Evolutionary conservation across 106 monocot genomes (phyloP), one percentile per base, ranked within the genome.

Genomic region (Platanthera guangdongensis): DNA sequence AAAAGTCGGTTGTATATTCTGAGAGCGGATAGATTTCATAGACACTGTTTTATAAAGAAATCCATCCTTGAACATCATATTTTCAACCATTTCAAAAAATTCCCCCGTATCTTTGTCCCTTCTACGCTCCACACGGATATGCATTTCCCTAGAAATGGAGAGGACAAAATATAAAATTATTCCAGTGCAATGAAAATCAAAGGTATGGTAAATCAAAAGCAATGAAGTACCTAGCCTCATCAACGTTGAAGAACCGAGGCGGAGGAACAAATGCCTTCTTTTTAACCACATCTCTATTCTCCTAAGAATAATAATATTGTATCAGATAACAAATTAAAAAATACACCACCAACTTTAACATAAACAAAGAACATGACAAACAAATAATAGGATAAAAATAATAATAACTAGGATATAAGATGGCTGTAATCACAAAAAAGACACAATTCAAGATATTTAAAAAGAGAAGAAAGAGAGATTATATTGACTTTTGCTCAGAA

Each of bases 231-330:
- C 92, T 82, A 60, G 94, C 99, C 78, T 99, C 99, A 80, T 92
- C 94, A 72, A 86, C 83, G 45, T 99, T 99, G 71, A 99, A 94
- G 50, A 99, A 99, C 15, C 92, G 86, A 69, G 94, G 92, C 75
- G 94, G 99, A 18, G 92, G 94, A 73, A 92, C 83, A 84, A 94
- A 94, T 68, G 94, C 67, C 71, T 90, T 99, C 83, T 94, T 99
- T 78, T 90, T 99, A 47, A 69, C 86, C 52, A 87, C 67, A 75
- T 92, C 91, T 32, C 81, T 84, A 78, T 91, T 91, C 72, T 92
- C 94, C 99, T 99, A 84, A 80, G 74, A 5, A 68, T 5, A 54
- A 68, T 16, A 75, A 8, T 8, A 49, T 47, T 50, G 47, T 30
- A 69, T 55, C 2, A 70, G 9, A 32, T 62, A 32, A 30, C 15